phyloP scores from a whole-genome alignment of 2,329 filamentous ascomycete species.

The Zasmidium angulare region DNA sequence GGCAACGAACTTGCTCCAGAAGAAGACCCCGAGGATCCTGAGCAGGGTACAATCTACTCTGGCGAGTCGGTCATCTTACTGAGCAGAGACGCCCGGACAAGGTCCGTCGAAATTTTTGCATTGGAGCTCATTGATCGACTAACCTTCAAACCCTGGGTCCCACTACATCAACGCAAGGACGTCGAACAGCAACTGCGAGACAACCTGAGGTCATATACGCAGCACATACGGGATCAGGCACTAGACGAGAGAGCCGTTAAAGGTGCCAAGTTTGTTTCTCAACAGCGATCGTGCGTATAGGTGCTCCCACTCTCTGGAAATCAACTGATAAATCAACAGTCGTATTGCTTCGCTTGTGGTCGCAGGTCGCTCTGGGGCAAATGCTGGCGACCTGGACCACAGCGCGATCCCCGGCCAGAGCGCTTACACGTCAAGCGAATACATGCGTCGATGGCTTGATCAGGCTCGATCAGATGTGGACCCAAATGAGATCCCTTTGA shows the following conservation, averaged over 20 bases:
- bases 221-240: neutral
- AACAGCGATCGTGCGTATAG: neutral
- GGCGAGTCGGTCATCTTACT: neutral
- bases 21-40: neutral
- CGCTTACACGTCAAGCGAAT: neutral
- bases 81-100: neutral
- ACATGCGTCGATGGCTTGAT: neutral
- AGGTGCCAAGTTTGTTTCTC: neutral
- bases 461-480: neutral
- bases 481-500: neutral
- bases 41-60: neutral
- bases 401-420: neutral
- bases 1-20: neutral
- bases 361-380: neutral
- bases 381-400: neutral
- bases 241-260: neutral
- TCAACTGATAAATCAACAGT: neutral
- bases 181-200: neutral
- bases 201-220: neutral
- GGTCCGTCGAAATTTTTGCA: neutral
- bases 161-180: neutral
- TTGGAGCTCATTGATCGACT: neutral
- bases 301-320: neutral
- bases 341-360: neutral
- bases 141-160: neutral